These are phyloP conservation scores for Hyaloscypha bicolor DNA, from an alignment of 495 filamentous ascomycete genomes.

Conservation along the genomic window DNA sequence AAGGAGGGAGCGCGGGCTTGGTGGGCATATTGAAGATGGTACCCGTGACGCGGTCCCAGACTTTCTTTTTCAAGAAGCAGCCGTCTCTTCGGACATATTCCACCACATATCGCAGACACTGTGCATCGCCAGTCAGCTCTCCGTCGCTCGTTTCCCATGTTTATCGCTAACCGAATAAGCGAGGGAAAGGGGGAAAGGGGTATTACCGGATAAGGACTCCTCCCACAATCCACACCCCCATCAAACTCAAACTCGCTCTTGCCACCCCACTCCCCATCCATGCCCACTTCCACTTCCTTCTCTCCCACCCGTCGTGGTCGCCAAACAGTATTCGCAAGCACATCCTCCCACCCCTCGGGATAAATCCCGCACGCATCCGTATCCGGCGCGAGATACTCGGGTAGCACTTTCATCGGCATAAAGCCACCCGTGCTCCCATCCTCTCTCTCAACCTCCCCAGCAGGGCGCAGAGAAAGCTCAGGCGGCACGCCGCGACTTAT, in stretches of 20 bases:
- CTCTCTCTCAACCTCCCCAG: neutral
- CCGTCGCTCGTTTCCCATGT: no score
- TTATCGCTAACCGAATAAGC: neutral
- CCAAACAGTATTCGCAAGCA: slow-evolving; percentile 26
- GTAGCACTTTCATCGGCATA: slow-evolving; percentile 17
- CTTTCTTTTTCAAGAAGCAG: slow-evolving; percentile 21
- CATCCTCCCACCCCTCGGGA: slow-evolving; percentile 10
- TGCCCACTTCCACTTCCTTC: slow-evolving; percentile 16
- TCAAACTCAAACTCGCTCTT: slow-evolving; percentile 14
- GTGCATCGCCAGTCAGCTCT: neutral
- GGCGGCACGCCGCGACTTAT: neutral
- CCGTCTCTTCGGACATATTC: slow-evolving; percentile 1
- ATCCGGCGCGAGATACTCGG: slow-evolving; percentile 16
- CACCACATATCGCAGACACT: neutral
- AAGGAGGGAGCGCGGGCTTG: neutral
- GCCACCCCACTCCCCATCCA: slow-evolving; percentile 12
- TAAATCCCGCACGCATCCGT: neutral
- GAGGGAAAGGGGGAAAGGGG: neutral
- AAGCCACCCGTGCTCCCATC: slow-evolving; percentile 22
- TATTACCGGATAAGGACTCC: slow-evolving; percentile 27
- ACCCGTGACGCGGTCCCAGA: slow-evolving; percentile 30
- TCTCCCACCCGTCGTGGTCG: slow-evolving; percentile 25
- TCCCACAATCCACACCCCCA: slow-evolving; percentile 33
- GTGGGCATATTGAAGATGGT: slow-evolving; percentile 35
- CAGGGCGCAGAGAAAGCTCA: neutral